Conservation (phyloP, 2,329 filamentous ascomycete genomes). For the Zarea fungicola region DNA sequence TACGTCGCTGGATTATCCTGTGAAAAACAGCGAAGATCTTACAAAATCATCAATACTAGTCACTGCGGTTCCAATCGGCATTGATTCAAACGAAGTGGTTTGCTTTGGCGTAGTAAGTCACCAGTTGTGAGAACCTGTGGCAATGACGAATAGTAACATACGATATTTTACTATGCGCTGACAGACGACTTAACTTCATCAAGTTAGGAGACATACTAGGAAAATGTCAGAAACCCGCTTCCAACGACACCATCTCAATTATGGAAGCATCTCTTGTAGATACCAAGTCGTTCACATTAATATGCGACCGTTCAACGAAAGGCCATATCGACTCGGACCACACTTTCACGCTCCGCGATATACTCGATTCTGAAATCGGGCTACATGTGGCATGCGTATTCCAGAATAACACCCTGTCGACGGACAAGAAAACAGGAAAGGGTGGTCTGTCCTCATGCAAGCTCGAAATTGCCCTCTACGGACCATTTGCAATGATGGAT, state of each 20-base stretch:
- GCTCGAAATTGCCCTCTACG: conserved; percentile 26
- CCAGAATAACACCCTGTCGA: neutral
- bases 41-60: too few relatives aligned
- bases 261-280: neutral
- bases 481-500: conserved; percentile 21
- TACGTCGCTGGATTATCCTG: too few relatives aligned
- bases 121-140: too few relatives aligned
- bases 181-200: too few relatives aligned
- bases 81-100: neutral
- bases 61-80: too few relatives aligned
- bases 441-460: neutral
- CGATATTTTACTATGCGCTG: too few relatives aligned
- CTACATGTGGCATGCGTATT: neutral
- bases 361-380: neutral
- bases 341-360: neutral
- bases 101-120: neutral
- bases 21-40: too few relatives aligned
- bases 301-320: too few relatives aligned
- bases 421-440: neutral
- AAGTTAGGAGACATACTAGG: neutral
- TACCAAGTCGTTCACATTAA: neutral
- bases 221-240: neutral
- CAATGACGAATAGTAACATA: too few relatives aligned
- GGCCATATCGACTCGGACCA: neutral
- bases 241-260: neutral